These are phyloP conservation scores for Fusarium palustre DNA, from an alignment of 2,329 filamentous ascomycete species.

Conservation along the genomic window DNA sequence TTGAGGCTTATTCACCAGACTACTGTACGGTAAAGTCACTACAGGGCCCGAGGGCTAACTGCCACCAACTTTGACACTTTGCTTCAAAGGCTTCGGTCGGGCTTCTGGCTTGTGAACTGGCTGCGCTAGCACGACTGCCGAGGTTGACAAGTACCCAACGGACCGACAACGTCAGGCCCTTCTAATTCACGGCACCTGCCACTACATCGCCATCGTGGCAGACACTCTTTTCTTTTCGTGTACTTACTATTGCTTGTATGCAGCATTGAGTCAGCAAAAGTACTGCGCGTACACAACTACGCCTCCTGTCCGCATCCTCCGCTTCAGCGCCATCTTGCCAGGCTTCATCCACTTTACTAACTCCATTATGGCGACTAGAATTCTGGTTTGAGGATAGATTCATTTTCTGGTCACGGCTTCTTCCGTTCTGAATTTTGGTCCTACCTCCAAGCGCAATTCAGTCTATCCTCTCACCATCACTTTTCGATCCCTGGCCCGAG, in stretches of 20 bases:
- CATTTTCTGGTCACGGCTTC: conserved; percentile 30
- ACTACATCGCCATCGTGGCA: conserved; percentile 5
- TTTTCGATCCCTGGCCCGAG: conserved; percentile 36
- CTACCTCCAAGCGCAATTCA: conserved; percentile 1
- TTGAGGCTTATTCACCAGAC: conserved; percentile 29
- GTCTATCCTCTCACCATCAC: conserved; percentile 18
- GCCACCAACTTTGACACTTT: conserved; percentile 18
- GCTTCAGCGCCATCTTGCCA: conserved; percentile 14
- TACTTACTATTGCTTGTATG: conserved; percentile 6
- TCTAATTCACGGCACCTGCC: conserved; percentile 12
- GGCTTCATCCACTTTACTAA: conserved; percentile 34
- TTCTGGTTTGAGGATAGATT: conserved; percentile 31
- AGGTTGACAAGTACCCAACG: conserved; percentile 29
- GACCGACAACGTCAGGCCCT: conserved; percentile 30
- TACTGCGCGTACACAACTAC: conserved; percentile 9
- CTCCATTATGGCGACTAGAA: conserved; percentile 26
- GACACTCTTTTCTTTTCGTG: background rate
- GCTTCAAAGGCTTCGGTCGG: conserved; percentile 26
- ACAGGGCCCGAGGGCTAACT: conserved; percentile 6
- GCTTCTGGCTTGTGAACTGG: conserved; percentile 34
- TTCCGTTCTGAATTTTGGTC: conserved; percentile 35
- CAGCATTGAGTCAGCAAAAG: conserved; percentile 14
- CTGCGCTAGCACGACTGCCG: conserved; percentile 30
- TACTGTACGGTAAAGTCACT: background rate
- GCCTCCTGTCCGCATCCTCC: conserved; percentile 30